Conservation (phyloP, 768 basidiomycete species). For the Amanita pseudoporphyria region DNA sequence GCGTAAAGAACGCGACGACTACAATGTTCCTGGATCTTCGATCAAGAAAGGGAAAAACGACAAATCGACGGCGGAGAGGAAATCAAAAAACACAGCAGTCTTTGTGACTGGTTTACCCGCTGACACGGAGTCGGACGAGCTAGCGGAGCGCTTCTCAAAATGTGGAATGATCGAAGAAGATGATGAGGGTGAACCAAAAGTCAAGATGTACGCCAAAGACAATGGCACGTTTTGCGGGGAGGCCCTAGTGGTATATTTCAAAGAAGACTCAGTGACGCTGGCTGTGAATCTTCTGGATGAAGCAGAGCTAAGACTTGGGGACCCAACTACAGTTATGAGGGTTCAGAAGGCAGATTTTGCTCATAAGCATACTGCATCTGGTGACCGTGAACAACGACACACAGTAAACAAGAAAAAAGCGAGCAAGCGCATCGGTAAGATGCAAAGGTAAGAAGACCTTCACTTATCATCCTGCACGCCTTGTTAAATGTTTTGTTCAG, state of each 20-base stretch:
- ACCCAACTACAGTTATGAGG: conserved; percentile 59
- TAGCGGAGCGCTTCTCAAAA: conserved; percentile 81
- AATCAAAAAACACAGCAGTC: conserved; percentile 88
- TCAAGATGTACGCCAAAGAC: conserved; percentile 91
- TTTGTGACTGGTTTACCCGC: conserved; percentile 80
- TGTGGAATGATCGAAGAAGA: conserved; percentile 93
- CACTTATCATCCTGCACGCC: not conserved
- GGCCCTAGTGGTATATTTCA: conserved; percentile 93
- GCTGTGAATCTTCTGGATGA: conserved; percentile 86
- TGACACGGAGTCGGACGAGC: conserved; percentile 64
- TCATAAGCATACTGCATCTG: conserved; percentile 47
- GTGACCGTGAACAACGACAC: conserved; percentile 41
- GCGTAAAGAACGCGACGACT: conserved; percentile 66
- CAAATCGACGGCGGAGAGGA: conserved; percentile 37
- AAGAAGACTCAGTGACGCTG: conserved; percentile 87
- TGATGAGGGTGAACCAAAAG: conserved; percentile 81
- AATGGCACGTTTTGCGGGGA: conserved; percentile 89
- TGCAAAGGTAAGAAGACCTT: conserved; percentile 60
- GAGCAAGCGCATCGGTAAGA: conserved; percentile 68
- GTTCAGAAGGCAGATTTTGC: conserved; percentile 72
- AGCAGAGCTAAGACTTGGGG: conserved; percentile 81
- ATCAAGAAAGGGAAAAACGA: conserved; percentile 63
- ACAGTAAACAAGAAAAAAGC: conserved; percentile 72
- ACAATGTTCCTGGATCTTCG: conserved; percentile 43
- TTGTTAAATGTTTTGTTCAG: conserved; percentile 27